A percentile compares a stretch with the other conserved stretches of the same genome.
phyloP scores from a whole-genome alignment of 352 stramenopile species.

The Pythium aristosporum region DNA sequence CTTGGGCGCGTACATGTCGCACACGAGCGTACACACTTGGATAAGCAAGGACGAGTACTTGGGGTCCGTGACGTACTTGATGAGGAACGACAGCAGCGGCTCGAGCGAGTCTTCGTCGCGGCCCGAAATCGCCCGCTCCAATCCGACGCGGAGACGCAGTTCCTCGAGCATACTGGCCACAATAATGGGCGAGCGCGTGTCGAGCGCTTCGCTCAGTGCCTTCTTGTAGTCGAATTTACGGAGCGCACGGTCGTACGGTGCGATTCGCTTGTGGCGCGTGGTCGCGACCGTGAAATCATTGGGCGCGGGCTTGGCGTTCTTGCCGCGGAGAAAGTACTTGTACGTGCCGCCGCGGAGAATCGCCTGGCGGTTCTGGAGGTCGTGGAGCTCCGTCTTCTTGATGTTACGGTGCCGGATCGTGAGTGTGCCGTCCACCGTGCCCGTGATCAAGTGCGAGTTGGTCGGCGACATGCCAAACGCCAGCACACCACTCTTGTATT shows the following conservation, averaged over 20 bases:
- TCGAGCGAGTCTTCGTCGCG: slow-evolving; percentile 94
- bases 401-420: slow-evolving; percentile 75
- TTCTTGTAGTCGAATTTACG: slow-evolving; percentile 96
- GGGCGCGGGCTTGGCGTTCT: slow-evolving; percentile 72
- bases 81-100: slow-evolving; percentile 93
- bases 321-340: slow-evolving; percentile 89
- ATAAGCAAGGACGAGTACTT: slow-evolving; percentile 92
- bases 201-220: slow-evolving; percentile 93
- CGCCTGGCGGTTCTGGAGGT: slow-evolving; percentile 61
- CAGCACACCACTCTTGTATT: slow-evolving; percentile 82
- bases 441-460: slow-evolving; percentile 82
- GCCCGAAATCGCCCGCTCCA: slow-evolving; percentile 87
- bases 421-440: slow-evolving; percentile 76
- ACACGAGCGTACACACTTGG: slow-evolving; percentile 91
- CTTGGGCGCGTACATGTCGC: slow-evolving; percentile 93
- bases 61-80: slow-evolving; percentile 94
- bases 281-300: slow-evolving; percentile 80
- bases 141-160: slow-evolving; percentile 89
- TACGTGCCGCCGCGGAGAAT: slow-evolving; percentile 84
- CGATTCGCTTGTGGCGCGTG: slow-evolving; percentile 88
- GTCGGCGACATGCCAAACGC: slow-evolving; percentile 82
- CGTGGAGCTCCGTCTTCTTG: slow-evolving; percentile 68
- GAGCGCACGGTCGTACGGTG: slow-evolving; percentile 91
- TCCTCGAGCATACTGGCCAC: slow-evolving; percentile 95
- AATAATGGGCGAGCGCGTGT: slow-evolving; percentile 87